Conservation (phyloP, 2,329 filamentous ascomycete species). For the Aspergillus viridinutans region DNA sequence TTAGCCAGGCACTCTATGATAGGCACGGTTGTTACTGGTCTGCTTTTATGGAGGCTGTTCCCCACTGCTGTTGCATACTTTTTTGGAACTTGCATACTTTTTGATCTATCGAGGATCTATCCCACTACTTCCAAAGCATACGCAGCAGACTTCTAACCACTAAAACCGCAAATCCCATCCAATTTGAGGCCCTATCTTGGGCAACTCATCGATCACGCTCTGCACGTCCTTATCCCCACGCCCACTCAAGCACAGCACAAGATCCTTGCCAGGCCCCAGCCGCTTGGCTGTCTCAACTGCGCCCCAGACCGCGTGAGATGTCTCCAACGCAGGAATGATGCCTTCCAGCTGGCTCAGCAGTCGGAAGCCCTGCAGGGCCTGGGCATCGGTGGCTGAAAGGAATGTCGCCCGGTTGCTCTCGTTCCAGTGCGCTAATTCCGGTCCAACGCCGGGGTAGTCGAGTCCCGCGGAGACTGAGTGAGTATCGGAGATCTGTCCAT, state of each 20-base stretch:
- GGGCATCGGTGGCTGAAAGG: conserved; percentile 78
- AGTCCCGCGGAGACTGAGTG: conserved; percentile 92
- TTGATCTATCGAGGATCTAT: too few species aligned
- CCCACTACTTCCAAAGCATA: too few species aligned
- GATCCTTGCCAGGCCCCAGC: conserved; percentile 75
- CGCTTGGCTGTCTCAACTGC: conserved; percentile 84
- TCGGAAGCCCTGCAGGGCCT: conserved; percentile 81
- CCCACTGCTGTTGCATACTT: too few species aligned
- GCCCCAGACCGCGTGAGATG: conserved; percentile 82
- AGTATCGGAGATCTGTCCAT: conserved; percentile 87
- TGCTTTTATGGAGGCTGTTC: too few species aligned
- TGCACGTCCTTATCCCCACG: conserved; percentile 97
- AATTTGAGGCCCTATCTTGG: conserved; percentile 77
- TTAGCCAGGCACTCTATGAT: too few species aligned
- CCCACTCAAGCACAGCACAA: conserved; percentile 88
- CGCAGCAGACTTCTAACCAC: background rate
- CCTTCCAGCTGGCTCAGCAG: conserved; percentile 82
- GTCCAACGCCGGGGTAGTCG: conserved; percentile 92
- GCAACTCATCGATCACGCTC: conserved; percentile 87
- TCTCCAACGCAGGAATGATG: conserved; percentile 92
- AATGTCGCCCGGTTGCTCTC: conserved; percentile 78
- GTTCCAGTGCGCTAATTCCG: conserved; percentile 87
- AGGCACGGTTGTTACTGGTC: too few species aligned
- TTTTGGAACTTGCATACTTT: too few species aligned
- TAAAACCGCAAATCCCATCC: conserved; percentile 49